phyloP scores from a whole-genome alignment of 2,329 filamentous ascomycete species.

The Chaetomium sp. region DNA sequence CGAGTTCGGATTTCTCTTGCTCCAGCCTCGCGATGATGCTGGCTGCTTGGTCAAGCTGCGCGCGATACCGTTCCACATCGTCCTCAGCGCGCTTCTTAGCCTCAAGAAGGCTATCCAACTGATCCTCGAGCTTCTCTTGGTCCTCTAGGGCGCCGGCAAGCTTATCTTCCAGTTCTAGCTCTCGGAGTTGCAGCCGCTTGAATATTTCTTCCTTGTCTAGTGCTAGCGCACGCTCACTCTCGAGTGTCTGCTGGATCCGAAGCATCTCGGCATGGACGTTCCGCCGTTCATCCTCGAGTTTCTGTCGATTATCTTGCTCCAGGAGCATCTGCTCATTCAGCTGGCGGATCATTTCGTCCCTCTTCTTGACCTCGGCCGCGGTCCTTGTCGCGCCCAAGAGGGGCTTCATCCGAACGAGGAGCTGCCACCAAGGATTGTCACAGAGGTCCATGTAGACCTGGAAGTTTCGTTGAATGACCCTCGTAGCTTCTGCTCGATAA shows the following conservation, averaged over 20 bases:
- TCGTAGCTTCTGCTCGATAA: slow-evolving; percentile 90
- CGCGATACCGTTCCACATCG: slow-evolving; percentile 75
- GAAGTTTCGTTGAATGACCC: slow-evolving; percentile 94
- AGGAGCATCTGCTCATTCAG: slow-evolving; percentile 81
- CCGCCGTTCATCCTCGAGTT: slow-evolving; percentile 86
- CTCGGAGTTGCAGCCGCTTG: slow-evolving; percentile 89
- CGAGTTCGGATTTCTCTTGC: slow-evolving; percentile 77
- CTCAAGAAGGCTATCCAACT: slow-evolving; percentile 83
- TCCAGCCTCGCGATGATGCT: slow-evolving; percentile 84
- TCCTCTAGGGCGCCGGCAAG: slow-evolving; percentile 89
- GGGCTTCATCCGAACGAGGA: slow-evolving; percentile 93
- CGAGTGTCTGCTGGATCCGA: slow-evolving; percentile 87
- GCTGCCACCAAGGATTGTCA: slow-evolving; percentile 94
- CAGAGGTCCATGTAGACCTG: slow-evolving; percentile 87
- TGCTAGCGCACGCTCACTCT: slow-evolving; percentile 92
- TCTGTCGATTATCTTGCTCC: slow-evolving; percentile 73
- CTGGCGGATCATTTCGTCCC: slow-evolving; percentile 89
- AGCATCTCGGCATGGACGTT: slow-evolving; percentile 85
- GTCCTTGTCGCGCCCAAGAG: slow-evolving; percentile 89
- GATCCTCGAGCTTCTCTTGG: slow-evolving; percentile 90
- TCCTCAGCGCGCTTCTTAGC: slow-evolving; percentile 88
- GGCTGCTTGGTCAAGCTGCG: slow-evolving; percentile 88
- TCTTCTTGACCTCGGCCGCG: slow-evolving; percentile 89
- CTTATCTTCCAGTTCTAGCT: slow-evolving; percentile 90
- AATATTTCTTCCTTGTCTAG: slow-evolving; percentile 99